Evolutionary conservation across 768 basidiomycete species (phyloP), one percentile per base, ranked within the genome.

Genomic region (Dentipellis fragilis): DNA sequence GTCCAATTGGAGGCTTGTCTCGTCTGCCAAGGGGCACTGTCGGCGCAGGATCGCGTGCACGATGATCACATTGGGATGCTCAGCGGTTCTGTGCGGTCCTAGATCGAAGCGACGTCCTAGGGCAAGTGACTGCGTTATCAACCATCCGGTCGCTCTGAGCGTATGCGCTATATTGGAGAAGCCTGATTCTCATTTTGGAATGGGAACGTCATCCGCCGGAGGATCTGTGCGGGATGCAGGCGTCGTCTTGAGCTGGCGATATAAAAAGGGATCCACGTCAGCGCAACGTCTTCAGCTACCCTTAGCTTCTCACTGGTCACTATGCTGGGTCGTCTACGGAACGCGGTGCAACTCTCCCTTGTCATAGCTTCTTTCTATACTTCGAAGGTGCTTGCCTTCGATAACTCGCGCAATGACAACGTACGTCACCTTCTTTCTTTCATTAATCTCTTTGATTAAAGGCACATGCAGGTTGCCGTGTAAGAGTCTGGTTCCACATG

Each of bases 401-500:
- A 73, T 57, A 68, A 63, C 56, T 65, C 67, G 9, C 60, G 71
- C 45, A 70, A 65, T 37, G 71, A 75, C 54, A 75, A 75, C 52
- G 73, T 75, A 62, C 52, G 68, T 63, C 19, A 22, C 16, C 16
- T 49, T 16, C 22, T 54, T 56, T 22, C 2, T 12, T 37, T 23
- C 39, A 21, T 35, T n/a, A 22, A 10, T 10, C 29, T 5, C 8
- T 39, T 21, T 51, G 12, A 29, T 54, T 29, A 11, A 17, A 59
- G 38, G 22, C 58, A 51, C 17, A n/a, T 55, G 10, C 54, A 69
- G 67, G 54, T 69, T 38, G 68, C 65, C 8, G 60, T 67, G 68
- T 69, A 59, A 21, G 63, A 19, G 1, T 45, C 19, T 7, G 19
- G 12, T 2, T 45, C 42, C 14, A 10, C n/a, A 10, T 45, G n/a